A percentile compares a stretch with the other conserved stretches of the same genome.
These are phyloP conservation scores for Neonothopanus nambi DNA, from an alignment of 1,284 basidiomycete genomes.

Conservation along the genomic window DNA sequence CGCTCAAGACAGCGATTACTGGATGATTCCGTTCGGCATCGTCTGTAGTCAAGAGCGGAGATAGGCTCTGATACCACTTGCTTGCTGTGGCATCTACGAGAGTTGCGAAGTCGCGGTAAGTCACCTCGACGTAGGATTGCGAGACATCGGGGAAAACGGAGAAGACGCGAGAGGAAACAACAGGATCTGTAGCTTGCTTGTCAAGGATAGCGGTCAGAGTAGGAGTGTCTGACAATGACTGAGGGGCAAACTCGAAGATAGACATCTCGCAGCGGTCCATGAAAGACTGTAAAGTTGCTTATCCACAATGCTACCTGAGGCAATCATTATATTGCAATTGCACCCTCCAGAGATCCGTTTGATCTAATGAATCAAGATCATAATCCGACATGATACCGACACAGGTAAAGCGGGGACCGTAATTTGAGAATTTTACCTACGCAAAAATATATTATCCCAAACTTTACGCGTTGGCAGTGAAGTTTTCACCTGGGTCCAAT, in stretches of 20 bases:
- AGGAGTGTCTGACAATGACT: conserved; percentile 4
- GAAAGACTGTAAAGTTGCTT: no score
- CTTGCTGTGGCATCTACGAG: conserved; percentile 13
- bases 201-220: conserved; percentile 16
- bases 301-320: no score
- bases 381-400: no score
- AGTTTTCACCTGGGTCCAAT: no score
- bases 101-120: conserved; percentile 11
- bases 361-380: no score
- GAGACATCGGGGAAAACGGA: conserved; percentile 12
- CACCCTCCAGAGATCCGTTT: no score
- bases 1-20: conserved; percentile 13
- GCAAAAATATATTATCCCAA: no score
- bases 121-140: conserved; percentile 11
- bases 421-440: no score
- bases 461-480: no score
- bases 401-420: no score
- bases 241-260: conserved; percentile 8
- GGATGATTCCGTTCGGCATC: conserved; percentile 5
- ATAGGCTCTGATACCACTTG: conserved; percentile 2
- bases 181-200: conserved; percentile 14
- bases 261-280: no score
- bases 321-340: no score
- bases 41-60: neutral
- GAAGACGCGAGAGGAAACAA: conserved; percentile 11